Percentiles rank a stretch among this genome's conserved stretches.
phyloP scores from a whole-genome alignment of 495 filamentous ascomycete species.

The Neurospora africana region DNA sequence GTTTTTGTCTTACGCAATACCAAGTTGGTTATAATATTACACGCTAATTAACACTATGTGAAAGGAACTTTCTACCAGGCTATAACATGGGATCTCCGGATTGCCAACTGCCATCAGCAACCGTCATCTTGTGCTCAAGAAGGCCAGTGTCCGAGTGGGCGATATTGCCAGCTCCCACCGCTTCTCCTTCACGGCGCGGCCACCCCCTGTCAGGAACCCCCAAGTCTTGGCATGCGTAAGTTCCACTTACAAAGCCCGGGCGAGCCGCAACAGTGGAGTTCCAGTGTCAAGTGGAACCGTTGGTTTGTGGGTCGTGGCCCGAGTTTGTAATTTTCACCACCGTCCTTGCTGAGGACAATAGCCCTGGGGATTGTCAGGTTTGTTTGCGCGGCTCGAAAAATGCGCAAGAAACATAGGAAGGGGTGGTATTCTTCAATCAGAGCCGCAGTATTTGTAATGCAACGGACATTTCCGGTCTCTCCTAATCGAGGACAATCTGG shows the following conservation, averaged over 20 bases:
- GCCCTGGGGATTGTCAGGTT: neutral
- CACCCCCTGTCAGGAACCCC: neutral
- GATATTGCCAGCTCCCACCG: neutral
- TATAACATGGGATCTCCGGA: neutral
- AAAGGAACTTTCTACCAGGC: neutral
- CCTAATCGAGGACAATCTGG: neutral
- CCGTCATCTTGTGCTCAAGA: neutral
- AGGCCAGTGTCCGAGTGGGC: neutral
- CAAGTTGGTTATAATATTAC: neutral
- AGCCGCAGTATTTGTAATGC: neutral
- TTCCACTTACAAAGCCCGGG: neutral
- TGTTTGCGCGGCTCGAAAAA: neutral
- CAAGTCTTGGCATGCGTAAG: neutral
- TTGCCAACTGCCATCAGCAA: neutral
- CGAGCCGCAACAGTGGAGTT: neutral
- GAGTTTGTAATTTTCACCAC: neutral
- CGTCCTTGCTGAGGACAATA: neutral
- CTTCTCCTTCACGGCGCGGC: neutral
- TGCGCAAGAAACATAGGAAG: neutral
- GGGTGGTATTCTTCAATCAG: neutral
- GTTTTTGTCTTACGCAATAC: neutral
- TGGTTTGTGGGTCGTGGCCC: neutral
- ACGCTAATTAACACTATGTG: neutral
- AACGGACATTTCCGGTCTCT: neutral
- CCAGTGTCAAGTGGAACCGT: neutral